Evolutionary conservation across 805 yeast species (phyloP), one percentile per base, ranked within the genome.

Genomic region (Yamadazyma akitaensis): DNA sequence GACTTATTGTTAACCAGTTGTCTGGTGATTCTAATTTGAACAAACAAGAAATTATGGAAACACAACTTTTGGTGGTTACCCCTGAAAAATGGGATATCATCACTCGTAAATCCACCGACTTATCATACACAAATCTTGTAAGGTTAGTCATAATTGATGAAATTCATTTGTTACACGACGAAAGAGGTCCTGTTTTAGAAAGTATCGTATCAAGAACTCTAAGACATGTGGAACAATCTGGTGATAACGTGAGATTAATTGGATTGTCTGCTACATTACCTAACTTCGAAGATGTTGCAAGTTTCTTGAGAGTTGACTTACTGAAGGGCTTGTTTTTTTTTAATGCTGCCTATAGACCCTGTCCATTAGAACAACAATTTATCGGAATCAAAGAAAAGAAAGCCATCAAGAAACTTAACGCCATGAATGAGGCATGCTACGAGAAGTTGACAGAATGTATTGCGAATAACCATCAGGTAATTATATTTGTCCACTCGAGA

Each of bases 81-180:
- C 98, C 98, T 0, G 99, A 94, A 60, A 92, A 91, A 60, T 92
- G 98, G 98, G 98, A 94, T 67, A 88, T 94, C 17, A 84, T 91
- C 13, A 91, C 97, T 0, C 77, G 99, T 67, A 92, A 92, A 58
- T 73, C 81, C 17, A 92, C 87, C 49, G 70, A 80, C 2, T 78
- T 85, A 19, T 44, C 50, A 8, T 84, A 82, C 55, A 77, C 83
- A 0, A 73, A 77, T 31, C 67, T 81, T 1, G 94, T 89, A 1
- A 75, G 79, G 35, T 72, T 92, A 18, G 65, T 92, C 9, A 85
- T 92, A 24, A 81, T 94, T 42, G 99, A 92, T 70, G 99, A 92
- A 64, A 85, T 92, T 48, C 99, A 92, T 72, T 72, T 92, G 43
- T 70, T 92, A 52, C 97, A 92, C 61, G 98, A 92, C 60, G 89